A percentile compares a stretch with the other conserved stretches of the same genome.
Conservation (phyloP, 176 grass and related monocot species). For the Raddia distichophylla region DNA sequence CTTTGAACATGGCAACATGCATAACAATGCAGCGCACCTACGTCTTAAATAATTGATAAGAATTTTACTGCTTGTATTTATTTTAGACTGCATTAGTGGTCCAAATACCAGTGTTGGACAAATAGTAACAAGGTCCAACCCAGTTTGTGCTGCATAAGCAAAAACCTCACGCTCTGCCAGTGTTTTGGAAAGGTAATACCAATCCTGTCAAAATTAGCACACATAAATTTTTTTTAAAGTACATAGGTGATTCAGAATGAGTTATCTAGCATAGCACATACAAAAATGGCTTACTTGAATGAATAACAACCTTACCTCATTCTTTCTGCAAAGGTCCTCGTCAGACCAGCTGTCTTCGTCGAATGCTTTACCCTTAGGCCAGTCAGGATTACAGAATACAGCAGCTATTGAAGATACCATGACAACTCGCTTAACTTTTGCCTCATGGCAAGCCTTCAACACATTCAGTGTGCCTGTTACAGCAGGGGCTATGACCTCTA, state of each 20-base stretch:
- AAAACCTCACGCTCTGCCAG: slow-evolving; percentile 49
- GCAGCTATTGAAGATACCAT: slow-evolving; percentile 65
- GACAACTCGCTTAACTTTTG: slow-evolving; percentile 76
- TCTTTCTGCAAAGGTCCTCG: slow-evolving; percentile 60
- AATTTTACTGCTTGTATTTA: slow-evolving; percentile 48
- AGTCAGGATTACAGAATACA: slow-evolving; percentile 53
- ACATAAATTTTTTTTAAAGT: neutral
- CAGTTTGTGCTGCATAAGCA: slow-evolving; percentile 50
- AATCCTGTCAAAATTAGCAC: slow-evolving; percentile 50
- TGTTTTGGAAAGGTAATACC: slow-evolving; percentile 66
- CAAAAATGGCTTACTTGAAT: neutral
- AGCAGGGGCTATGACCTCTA: slow-evolving; percentile 65
- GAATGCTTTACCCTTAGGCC: slow-evolving; percentile 59
- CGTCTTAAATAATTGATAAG: slow-evolving; percentile 53
- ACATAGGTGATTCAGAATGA: neutral
- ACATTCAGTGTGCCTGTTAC: slow-evolving; percentile 81
- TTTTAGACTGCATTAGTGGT: slow-evolving; percentile 45
- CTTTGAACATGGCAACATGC: too few species aligned
- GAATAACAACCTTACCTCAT: slow-evolving; percentile 47
- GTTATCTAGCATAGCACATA: neutral
- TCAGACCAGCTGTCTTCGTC: slow-evolving; percentile 77
- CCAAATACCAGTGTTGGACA: slow-evolving; percentile 45
- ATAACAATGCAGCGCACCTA: neutral
- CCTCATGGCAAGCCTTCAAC: slow-evolving; percentile 67
- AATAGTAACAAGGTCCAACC: slow-evolving; percentile 49